phyloP scores from a whole-genome alignment of 78 protist genomes.

The Tieghemostelium lacteum region DNA sequence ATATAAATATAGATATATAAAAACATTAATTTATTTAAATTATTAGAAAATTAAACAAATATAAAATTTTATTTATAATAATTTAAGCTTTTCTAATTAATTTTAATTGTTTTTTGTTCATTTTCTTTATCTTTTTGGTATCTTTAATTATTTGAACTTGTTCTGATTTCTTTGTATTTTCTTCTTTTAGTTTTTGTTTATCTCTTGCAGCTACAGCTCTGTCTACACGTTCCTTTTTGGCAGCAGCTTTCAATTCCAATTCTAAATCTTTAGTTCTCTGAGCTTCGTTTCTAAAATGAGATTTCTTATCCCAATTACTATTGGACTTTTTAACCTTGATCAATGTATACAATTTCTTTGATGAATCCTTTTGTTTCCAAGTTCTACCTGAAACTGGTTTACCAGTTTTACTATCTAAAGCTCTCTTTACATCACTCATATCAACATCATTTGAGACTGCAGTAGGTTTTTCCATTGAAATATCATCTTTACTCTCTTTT shows the following conservation, averaged over 20 bases:
- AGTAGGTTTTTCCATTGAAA: neutral
- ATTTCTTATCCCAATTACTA: constrained; percentile 22
- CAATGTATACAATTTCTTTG: neutral
- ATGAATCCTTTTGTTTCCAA: constrained; percentile 53
- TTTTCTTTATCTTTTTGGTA: constrained; percentile 11
- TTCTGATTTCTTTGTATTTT: constrained; percentile 17
- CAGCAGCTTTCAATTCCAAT: constrained; percentile 4
- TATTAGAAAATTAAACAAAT: too few species aligned
- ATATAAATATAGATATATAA: too few species aligned
- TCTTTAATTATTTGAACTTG: constrained; percentile 36
- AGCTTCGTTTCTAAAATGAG: neutral
- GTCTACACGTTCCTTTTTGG: neutral
- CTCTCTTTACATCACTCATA: constrained; percentile 11
- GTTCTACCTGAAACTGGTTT: constrained; percentile 79
- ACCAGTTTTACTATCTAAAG: neutral
- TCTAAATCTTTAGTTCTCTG: constrained; percentile 40
- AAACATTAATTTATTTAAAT: too few species aligned
- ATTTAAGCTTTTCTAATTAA: constrained; percentile 10
- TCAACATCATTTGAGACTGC: neutral
- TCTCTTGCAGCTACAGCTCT: constrained; percentile 4
- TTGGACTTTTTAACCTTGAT: constrained; percentile 33
- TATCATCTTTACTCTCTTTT: neutral
- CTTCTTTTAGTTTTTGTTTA: constrained; percentile 33
- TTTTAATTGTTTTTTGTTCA: constrained; percentile 8
- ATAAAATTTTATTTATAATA: neutral